Evolutionary conservation across 331 rosid species (phyloP), one percentile per base, ranked within the genome.

Genomic region (Quercus phellos): DNA sequence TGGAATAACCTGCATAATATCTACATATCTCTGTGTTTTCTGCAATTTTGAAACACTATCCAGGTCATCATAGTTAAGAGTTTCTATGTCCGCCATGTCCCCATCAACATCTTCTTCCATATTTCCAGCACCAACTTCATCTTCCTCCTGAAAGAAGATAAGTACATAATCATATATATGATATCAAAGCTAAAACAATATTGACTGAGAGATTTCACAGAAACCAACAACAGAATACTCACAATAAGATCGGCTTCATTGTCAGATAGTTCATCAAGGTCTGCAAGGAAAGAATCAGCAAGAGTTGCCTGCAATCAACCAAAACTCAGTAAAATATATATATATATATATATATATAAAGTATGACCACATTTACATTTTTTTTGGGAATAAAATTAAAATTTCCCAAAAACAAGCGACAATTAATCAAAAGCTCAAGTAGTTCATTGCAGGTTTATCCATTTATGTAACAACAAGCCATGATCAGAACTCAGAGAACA

Each of bases 71-170:
- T 89, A 94, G 82, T 94, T 90, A 46, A 94, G 91, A 73, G 80
- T 92, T 70, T 92, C 98, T 54, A 94, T 61, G 83, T 94, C 94
- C 17, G 89, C 96, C 79, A 94, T 54, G 58, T 94, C 96, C 10
- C 94, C 98, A 86, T 90, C 97, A 54, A 92, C 75, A 88, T 92
- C 98, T 84, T 94, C 98, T 63, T 92, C 98, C 97, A 94, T 90
- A 68, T 87, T 89, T 3, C 77, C 88, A 1, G 79, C 84, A 77
- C 85, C 94, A 1, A 18, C 93, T 75, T 87, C 84, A 27, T 90
- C 85, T 64, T 90, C 93, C 73, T 70, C 93, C 94, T 94, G 74
- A 27, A 76, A 81, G 9, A 63, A 22, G 9, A 16, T 2, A 73
- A 67, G 14, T 30, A 63, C 67, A 35, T 22, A 42, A 55, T 32